phyloP scores from a whole-genome alignment of 2,329 filamentous ascomycete species.

The Trichoderma sp. region DNA sequence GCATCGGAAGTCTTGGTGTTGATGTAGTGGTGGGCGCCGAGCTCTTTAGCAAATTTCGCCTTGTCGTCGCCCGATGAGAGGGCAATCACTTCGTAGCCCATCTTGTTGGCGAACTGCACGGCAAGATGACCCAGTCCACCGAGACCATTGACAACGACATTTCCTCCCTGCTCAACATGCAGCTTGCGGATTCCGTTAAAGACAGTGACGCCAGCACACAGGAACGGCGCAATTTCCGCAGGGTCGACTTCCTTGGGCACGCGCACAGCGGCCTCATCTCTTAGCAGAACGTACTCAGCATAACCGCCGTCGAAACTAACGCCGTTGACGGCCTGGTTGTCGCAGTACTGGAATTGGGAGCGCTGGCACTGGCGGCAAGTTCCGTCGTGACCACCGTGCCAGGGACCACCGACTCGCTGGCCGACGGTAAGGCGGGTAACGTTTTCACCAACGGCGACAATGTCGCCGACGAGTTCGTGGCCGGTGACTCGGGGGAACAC shows the following conservation, averaged over 20 bases:
- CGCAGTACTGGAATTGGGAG: conserved; percentile 69
- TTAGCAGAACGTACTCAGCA: conserved; percentile 62
- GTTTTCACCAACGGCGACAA: conserved; percentile 58
- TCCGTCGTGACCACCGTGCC: conserved; percentile 56
- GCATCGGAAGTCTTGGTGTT: conserved; percentile 55
- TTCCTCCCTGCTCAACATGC: conserved; percentile 50
- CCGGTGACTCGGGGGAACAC: conserved; percentile 66
- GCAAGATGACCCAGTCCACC: conserved; percentile 77
- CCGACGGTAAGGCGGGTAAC: conserved; percentile 61
- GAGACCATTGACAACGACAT: conserved; percentile 65
- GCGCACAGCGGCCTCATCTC: conserved; percentile 60
- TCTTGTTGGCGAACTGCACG: conserved; percentile 72
- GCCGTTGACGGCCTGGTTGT: conserved; percentile 64
- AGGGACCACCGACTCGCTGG: conserved; percentile 59
- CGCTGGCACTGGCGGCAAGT: conserved; percentile 64
- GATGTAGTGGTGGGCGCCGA: conserved; percentile 49
- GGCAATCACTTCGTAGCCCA: conserved; percentile 73
- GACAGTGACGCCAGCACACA: conserved; percentile 65
- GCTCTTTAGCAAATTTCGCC: conserved; percentile 60
- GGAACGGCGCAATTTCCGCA: conserved; percentile 57
- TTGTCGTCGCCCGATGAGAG: conserved; percentile 67
- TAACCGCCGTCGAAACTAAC: conserved; percentile 67
- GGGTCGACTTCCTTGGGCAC: conserved; percentile 55
- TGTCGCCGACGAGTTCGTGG: conserved; percentile 68
- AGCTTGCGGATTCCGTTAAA: conserved; percentile 62